A percentile compares a stretch with the other conserved stretches of the same genome.
phyloP scores from a whole-genome alignment of 2,329 filamentous ascomycete species.

The Arthrinium puccinioides region DNA sequence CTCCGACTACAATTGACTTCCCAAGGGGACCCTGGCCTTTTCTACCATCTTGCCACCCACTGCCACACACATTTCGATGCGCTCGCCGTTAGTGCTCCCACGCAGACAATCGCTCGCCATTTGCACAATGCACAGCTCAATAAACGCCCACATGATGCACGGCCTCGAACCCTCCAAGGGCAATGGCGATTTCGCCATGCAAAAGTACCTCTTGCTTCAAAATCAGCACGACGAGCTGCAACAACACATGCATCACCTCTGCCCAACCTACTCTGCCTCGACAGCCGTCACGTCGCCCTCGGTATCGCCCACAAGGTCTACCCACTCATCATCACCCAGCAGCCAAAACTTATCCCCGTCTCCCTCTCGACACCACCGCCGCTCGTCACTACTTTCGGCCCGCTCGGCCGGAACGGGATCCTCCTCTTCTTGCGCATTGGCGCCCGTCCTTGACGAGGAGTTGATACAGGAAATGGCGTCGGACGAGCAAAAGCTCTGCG shows the following conservation, averaged over 20 bases:
- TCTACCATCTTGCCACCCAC: neutral
- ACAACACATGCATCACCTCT: conserved; percentile 43
- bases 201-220: conserved; percentile 46
- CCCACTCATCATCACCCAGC: conserved; percentile 40
- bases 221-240: conserved; percentile 47
- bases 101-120: conserved; percentile 6
- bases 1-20: no score
- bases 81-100: conserved; percentile 15
- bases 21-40: no score
- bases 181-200: conserved; percentile 40
- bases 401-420: conserved; percentile 9
- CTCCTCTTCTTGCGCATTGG: conserved; percentile 16
- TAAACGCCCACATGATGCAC: conserved; percentile 1
- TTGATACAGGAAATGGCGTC: conserved; percentile 40
- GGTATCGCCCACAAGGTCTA: conserved; percentile 52
- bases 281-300: conserved; percentile 41
- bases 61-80: conserved; percentile 14
- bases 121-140: conserved; percentile 1
- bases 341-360: conserved; percentile 19
- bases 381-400: conserved; percentile 13
- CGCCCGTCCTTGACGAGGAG: conserved; percentile 38
- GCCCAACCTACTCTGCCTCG: conserved; percentile 28
- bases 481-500: conserved; percentile 46
- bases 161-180: conserved; percentile 15
- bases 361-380: conserved; percentile 11